Evolutionary conservation across 768 basidiomycete species (phyloP).

Genomic region (Collybia nuda): DNA sequence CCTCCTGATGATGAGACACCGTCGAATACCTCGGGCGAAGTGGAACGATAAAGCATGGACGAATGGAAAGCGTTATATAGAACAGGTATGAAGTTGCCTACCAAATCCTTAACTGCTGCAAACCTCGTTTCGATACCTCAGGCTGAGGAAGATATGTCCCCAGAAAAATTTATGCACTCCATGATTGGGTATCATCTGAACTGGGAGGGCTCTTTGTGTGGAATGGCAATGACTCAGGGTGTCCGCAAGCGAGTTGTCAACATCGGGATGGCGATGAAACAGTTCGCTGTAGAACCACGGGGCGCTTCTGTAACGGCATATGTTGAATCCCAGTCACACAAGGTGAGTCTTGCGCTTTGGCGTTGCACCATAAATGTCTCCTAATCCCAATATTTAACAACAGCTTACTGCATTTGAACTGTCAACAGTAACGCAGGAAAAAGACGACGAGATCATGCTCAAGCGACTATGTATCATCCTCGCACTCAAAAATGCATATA

Average conservation of each 20-base stretch:
- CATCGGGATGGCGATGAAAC: conserved; percentile 79
- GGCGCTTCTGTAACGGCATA: conserved; percentile 62
- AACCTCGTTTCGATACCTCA: conserved; percentile 20
- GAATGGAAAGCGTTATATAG: conserved; percentile 80
- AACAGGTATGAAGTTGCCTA: conserved; percentile 48
- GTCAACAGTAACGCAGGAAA: conserved; percentile 47
- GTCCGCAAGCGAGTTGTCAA: conserved; percentile 73
- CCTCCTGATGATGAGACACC: conserved; percentile 83
- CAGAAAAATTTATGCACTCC: conserved; percentile 64
- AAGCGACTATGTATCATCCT: conserved; percentile 77
- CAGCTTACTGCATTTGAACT: conserved; percentile 45
- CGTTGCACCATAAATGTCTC: too few relatives aligned
- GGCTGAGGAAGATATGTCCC: conserved; percentile 60
- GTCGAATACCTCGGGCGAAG: conserved; percentile 72
- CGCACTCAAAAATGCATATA: conserved; percentile 78
- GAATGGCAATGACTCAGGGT: conserved; percentile 88
- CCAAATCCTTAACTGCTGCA: not conserved
- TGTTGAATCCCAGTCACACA: conserved; percentile 72
- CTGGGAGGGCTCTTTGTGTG: conserved; percentile 66
- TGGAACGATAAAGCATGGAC: conserved; percentile 66
- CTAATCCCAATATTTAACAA: not conserved
- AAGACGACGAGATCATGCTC: conserved; percentile 63
- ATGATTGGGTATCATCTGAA: conserved; percentile 82
- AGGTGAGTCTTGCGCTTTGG: conserved; percentile 41
- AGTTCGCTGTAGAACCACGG: conserved; percentile 60